Base-by-base conservation (phyloP, 2,329 filamentous ascomycete species). In the Pleurostoma richardsiae region DNA sequence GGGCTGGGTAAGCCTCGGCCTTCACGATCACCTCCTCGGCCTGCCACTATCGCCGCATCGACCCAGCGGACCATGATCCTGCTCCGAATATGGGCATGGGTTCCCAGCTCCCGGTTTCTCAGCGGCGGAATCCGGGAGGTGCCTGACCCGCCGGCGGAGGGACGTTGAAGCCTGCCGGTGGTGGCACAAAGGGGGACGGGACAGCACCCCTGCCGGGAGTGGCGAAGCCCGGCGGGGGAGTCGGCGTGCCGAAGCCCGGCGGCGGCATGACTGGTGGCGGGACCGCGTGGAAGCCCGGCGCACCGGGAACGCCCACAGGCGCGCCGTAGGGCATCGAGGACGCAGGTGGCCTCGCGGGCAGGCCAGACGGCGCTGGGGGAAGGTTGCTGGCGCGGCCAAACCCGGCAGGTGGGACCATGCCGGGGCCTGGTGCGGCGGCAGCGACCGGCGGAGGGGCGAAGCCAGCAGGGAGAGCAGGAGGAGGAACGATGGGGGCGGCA, bases 301-400 rank as follows among this genome's bases (percentile, higher is more conserved):
- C 66, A 36, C 68, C 69, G 0, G 71, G 72, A 51, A 75, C 73
- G 41, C 70, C 54, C 26, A 56, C 71, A 4, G 72, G 71, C 49
- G 73, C 74, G 41, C 65, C 69, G 55, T 66, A 76, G 28, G 66
- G 68, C 28, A 54, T 64, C 30, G 73, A 72, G 43, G 68, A 68
- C 41, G 71, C 71, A 0, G 74, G 74, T 3, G 74, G 75, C 11
- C 75, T 65, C 0, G 74, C 72, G 0, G 76, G 75, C 4, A 79
- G 62, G 1, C 75, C 76, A 1, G 73, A 69, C 0, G 75, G 74
- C 0, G 74, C 69, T 6, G 74, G 70, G 0, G 74, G 74, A 3
- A 78, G 67, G 43, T 60, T 52, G n/a, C 58, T 58, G 10, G 62
- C 59, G 7, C 61, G 60, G 19, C 51, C 47, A 39, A 53, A 49